Evolutionary conservation across 306 rosid species (phyloP).

Genomic region (Lotus japonicus): DNA sequence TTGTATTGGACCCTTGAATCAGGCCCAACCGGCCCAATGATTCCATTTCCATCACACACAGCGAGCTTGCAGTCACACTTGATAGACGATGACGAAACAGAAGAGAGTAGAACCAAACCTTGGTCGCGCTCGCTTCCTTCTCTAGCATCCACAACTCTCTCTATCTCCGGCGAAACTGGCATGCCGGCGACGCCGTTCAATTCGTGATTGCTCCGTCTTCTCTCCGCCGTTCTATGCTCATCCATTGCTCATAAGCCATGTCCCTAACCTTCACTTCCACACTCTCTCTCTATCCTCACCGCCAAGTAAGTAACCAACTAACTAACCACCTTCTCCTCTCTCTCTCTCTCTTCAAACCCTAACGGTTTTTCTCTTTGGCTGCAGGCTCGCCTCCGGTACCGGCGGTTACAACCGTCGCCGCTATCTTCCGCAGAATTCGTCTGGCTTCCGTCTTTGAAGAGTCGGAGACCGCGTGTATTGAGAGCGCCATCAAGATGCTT

Average conservation of each 20-base stretch:
- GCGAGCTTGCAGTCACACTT: not conserved
- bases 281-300: conserved; percentile 50
- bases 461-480: conserved; percentile 13
- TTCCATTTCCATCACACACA: not conserved
- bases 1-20: not conserved
- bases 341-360: conserved; percentile 4
- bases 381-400: conserved; percentile 27
- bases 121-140: not conserved
- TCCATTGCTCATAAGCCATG: conserved; percentile 35
- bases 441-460: conserved; percentile 15
- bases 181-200: not conserved
- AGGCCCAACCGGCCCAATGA: not conserved
- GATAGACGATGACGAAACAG: not conserved
- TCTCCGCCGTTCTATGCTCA: conserved; percentile 8
- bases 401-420: conserved; percentile 19
- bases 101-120: not conserved
- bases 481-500: conserved; percentile 23
- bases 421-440: conserved; percentile 15
- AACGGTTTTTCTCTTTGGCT: conserved; percentile 15
- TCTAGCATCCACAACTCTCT: not conserved
- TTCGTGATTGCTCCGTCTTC: not conserved
- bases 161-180: not conserved
- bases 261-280: conserved; percentile 54
- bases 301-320: conserved; percentile 17
- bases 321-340: not conserved